phyloP scores from a whole-genome alignment of 495 filamentous ascomycete genomes.

The Trichoderma virens region DNA sequence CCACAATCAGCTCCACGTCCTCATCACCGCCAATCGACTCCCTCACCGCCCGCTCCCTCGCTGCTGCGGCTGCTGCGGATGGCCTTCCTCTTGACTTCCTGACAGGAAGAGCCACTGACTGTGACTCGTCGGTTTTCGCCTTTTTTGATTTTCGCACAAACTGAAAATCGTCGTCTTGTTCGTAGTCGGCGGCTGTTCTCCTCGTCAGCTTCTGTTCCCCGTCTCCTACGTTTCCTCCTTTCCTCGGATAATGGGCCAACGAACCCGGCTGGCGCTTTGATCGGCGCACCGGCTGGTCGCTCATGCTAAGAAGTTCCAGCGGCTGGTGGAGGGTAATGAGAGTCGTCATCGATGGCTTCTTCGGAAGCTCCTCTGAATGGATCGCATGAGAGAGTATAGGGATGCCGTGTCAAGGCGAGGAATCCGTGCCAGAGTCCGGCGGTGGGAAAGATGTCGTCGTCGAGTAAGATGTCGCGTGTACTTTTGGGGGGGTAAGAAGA shows the following conservation, averaged over 20 bases:
- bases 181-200: constrained; percentile 41
- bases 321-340: constrained; percentile 50
- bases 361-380: constrained; percentile 6
- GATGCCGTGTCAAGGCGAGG: background rate
- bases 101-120: constrained; percentile 28
- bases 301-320: constrained; percentile 53
- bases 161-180: constrained; percentile 57
- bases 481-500: background rate
- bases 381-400: background rate
- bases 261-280: constrained; percentile 49
- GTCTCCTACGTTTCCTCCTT: constrained; percentile 15
- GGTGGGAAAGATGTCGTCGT: background rate
- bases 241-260: constrained; percentile 18
- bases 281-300: constrained; percentile 46
- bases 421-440: background rate
- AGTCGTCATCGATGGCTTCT: constrained; percentile 50
- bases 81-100: constrained; percentile 35
- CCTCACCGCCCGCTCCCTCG: constrained; percentile 11
- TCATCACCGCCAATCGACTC: constrained; percentile 15
- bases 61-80: constrained; percentile 16
- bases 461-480: background rate
- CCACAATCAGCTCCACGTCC: constrained; percentile 15
- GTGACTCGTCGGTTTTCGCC: constrained; percentile 37
- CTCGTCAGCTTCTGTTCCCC: background rate
- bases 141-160: constrained; percentile 51